phyloP scores from a whole-genome alignment of 2,329 filamentous ascomycete species.

The Elsinoe batatas region DNA sequence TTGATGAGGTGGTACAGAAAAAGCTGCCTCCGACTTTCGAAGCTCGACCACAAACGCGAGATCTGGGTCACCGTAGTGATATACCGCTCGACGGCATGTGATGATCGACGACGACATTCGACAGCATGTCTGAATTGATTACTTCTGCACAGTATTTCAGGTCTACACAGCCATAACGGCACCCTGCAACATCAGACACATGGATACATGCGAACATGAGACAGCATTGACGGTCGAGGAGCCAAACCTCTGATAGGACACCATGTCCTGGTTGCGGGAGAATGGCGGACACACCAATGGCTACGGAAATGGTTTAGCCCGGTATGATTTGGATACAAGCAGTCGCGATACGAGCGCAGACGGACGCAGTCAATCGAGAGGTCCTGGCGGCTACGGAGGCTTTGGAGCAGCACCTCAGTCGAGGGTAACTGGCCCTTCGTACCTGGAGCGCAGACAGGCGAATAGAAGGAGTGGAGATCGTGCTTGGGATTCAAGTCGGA shows the following conservation, averaged over 20 bases:
- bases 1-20: too few relatives aligned
- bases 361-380: conserved; percentile 26
- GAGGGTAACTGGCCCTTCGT: conserved; percentile 24
- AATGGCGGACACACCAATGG: conserved; percentile 31
- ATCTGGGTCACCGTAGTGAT: too few relatives aligned
- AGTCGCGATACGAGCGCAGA: conserved; percentile 28
- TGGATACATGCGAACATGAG: neutral
- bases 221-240: neutral
- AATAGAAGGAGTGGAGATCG: conserved; percentile 33
- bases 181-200: neutral
- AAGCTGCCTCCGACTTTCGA: too few relatives aligned
- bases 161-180: too few relatives aligned
- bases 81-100: too few relatives aligned
- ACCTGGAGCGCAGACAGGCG: conserved; percentile 34
- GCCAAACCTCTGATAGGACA: neutral
- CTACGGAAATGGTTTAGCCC: conserved; percentile 25
- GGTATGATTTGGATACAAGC: conserved; percentile 28
- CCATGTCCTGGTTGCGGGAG: conserved; percentile 13
- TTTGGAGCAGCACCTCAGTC: conserved; percentile 18
- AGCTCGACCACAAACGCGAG: too few relatives aligned
- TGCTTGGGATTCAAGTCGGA: conserved; percentile 20
- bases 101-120: too few relatives aligned
- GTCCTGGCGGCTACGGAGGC: conserved; percentile 33
- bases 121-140: too few relatives aligned
- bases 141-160: too few relatives aligned